Evolutionary conservation across 805 yeast genomes (phyloP), one percentile per base, ranked within the genome.

Genomic region (Ogataea henricii): DNA sequence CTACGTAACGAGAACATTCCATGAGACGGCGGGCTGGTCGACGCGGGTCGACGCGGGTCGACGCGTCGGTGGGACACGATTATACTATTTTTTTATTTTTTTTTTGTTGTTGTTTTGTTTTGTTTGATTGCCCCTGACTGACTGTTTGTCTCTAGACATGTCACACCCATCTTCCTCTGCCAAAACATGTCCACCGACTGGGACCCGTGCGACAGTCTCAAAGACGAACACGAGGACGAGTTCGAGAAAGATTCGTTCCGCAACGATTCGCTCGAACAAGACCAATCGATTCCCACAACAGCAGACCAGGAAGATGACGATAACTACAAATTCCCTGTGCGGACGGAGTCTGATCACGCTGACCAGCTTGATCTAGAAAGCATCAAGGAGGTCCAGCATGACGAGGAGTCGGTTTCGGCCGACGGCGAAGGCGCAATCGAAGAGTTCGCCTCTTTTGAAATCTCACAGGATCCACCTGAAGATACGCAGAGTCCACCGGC

Each of bases 371-470:
- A 37, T 34, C 33, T 43, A 9, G 47, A 48, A 14, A 47, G 45
- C 39, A 38, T 47, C 36, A 47, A 43, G 21, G 42, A 43, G n/a
- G 30, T 34, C 27, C 48, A 40, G 16, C 22, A 23, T 13, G 43
- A 48, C 14, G 46, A 35, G 17, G 35, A 30, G 27, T 10, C 27
- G 18, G 29, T 17, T 14, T n/a, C 37, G 13, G 23, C 20, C 9
- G 34, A 32, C 16, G 5, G 16, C 20, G n/a, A 6, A 20, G 30
- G 16, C 3, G 35, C 21, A 13, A 27, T 48, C 12, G 43, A 43
- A 18, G 52, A 48, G 29, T 32, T 48, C 14, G 40, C 52, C 13
- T 41, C 46, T 17, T 48, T 48, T 21, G 45, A 48, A 20, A 44
- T 48, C 8, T 43, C 51, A 2, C 14, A 38, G 14, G 45, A 40